Evolutionary conservation across 768 basidiomycete species (phyloP).

Genomic region (Russula compacta): DNA sequence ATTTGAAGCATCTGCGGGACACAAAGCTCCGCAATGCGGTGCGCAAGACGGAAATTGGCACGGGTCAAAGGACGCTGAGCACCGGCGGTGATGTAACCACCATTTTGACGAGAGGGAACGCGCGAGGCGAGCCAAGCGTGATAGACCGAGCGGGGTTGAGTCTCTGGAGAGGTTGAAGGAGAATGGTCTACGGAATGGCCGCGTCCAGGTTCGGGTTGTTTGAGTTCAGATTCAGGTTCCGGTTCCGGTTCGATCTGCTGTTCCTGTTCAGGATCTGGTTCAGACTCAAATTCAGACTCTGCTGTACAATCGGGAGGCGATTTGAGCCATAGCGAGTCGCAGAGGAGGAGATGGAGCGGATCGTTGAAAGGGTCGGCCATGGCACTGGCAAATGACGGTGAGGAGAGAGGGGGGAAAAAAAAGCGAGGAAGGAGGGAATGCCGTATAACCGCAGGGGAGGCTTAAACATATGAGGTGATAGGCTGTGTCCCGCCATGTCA

Average conservation of each 20-base stretch:
- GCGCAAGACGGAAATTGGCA: slow-evolving; percentile 49
- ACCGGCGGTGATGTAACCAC: slow-evolving; percentile 40
- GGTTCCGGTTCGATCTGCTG: background rate
- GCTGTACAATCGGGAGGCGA: background rate
- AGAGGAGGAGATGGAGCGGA: slow-evolving; percentile 9
- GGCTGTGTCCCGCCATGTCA: slow-evolving; percentile 12
- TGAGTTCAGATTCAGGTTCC: background rate
- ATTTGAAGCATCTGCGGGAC: slow-evolving; percentile 44
- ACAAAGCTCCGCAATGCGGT: slow-evolving; percentile 43
- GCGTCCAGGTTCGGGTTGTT: background rate
- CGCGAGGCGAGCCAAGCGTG: slow-evolving; percentile 26
- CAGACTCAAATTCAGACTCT: background rate
- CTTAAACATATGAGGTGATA: slow-evolving; percentile 11
- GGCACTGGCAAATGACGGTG: background rate
- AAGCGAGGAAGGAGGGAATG: background rate
- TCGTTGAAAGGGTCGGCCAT: slow-evolving; percentile 6
- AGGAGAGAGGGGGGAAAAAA: background rate
- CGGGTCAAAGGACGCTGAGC: slow-evolving; percentile 55
- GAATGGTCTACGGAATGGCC: background rate
- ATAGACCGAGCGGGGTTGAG: slow-evolving; percentile 17
- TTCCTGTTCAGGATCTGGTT: background rate
- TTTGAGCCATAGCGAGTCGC: background rate
- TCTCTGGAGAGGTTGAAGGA: background rate
- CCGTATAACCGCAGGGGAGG: background rate
- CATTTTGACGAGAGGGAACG: slow-evolving; percentile 7